Conservation (phyloP, 2,329 filamentous ascomycete genomes). For the Pseudogymnoascus sp. region DNA sequence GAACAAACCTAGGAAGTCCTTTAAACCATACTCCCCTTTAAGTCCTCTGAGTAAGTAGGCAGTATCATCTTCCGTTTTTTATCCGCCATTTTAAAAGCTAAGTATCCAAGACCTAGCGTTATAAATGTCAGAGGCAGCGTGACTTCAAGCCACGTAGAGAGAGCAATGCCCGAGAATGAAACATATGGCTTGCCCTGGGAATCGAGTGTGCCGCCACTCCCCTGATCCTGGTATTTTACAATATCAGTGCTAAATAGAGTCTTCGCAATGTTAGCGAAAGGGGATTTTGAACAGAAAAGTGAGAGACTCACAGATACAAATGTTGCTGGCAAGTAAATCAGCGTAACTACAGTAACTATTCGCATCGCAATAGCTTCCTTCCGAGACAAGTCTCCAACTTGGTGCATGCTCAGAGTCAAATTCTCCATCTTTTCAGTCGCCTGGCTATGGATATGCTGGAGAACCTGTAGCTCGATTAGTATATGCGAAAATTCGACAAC, state of each 20-base stretch:
- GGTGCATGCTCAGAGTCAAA: conserved; percentile 25
- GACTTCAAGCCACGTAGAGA: conserved; percentile 32
- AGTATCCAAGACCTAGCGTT: conserved; percentile 22
- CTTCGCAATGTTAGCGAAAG: conserved; percentile 16
- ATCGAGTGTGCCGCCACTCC: not conserved
- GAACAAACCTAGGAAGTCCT: not conserved
- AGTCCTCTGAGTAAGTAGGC: not conserved
- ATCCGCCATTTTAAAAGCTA: conserved; percentile 11
- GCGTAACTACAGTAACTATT: conserved; percentile 30
- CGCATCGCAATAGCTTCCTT: conserved; percentile 30
- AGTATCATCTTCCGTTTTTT: not conserved
- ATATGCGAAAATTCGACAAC: not conserved
- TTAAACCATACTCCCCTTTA: not conserved
- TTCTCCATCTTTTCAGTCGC: conserved; percentile 26
- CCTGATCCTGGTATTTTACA: conserved; percentile 29
- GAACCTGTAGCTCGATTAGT: conserved; percentile 21
- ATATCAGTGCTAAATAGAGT: conserved; percentile 36
- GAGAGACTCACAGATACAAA: conserved; percentile 29
- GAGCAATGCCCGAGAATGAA: conserved; percentile 27
- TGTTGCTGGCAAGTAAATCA: conserved; percentile 31
- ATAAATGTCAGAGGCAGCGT: conserved; percentile 32
- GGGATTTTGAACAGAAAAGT: not conserved
- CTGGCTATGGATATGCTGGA: conserved; percentile 31
- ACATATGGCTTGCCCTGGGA: conserved; percentile 8
- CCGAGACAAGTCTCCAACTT: conserved; percentile 13